Base-by-base conservation (phyloP, 192 early-diverging fungal species). In the Funneliformis geosporum region DNA sequence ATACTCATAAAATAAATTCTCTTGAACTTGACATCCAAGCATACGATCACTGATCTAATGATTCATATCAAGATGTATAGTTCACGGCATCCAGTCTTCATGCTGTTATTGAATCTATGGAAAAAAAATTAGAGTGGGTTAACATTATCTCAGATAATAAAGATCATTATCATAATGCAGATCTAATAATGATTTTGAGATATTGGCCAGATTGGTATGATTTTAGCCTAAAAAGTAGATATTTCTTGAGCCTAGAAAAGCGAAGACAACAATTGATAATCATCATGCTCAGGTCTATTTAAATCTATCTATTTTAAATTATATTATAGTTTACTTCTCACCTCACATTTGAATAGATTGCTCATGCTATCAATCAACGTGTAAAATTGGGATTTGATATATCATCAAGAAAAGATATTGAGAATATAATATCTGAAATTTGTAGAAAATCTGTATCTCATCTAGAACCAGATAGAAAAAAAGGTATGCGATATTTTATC, bases 311-410 rank as follows among this genome's bases (percentile, higher is more conserved):
- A 44, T 44, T 44, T n/a, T 44, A 5, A 44, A 44, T 9, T 44
- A 44, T 10, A 44, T 44, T 9, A 44, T 44, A 44, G 0, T 44
- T 33, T 33, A 33, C 33, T 6, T 4, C 43, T 44, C 5, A 44
- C 9, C 9, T 44, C 5, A 44, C 9, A 44, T 44, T 44, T 44
- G 43, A 28, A 65, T 27, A 65, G 62, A 65, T 65, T 65, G 27
- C 21, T 28, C 62, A 65, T 65, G 10, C 23, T 11, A 65, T 65
- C 25, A 65, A 65, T 65, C 8, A 27, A 33, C 62, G 33, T 65
- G 25, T 65, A 65, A 65, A 65, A 27, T 65, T 65, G 27, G 23
- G 27, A 27, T 65, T 65, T 65, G 27, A 65, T 65, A 65, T 65
- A 65, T 65, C 62, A 65, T 65, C 62, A 1, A 25, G 23, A 65